Conservation (phyloP, 495 filamentous ascomycete species). For the Neurospora tetrasperma region DNA sequence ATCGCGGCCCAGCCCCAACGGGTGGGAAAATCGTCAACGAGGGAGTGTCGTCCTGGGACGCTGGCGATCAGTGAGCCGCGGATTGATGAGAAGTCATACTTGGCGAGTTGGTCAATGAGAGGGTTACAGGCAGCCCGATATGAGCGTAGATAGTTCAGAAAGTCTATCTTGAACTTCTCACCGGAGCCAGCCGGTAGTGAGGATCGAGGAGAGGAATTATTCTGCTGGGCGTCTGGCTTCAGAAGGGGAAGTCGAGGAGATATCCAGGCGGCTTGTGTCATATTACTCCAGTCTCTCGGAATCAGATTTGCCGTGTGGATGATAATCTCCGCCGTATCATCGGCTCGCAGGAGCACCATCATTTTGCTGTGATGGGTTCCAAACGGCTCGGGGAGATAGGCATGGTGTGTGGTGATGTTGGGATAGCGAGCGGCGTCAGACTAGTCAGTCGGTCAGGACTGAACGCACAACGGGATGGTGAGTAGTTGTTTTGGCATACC, state of each 20-base stretch:
- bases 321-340: slow-evolving; percentile 66
- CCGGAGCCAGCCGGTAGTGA: slow-evolving; percentile 46
- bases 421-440: slow-evolving; percentile 41
- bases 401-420: slow-evolving; percentile 62
- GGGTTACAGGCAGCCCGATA: slow-evolving; percentile 46
- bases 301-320: slow-evolving; percentile 94
- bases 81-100: slow-evolving; percentile 61
- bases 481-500: slow-evolving; percentile 31
- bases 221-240: background rate
- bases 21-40: slow-evolving; percentile 34
- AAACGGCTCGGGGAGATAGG: slow-evolving; percentile 77
- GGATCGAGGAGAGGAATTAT: background rate
- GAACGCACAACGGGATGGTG: background rate
- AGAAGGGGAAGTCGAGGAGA: slow-evolving; percentile 59
- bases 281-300: slow-evolving; percentile 70
- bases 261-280: slow-evolving; percentile 77
- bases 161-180: slow-evolving; percentile 60
- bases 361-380: slow-evolving; percentile 79
- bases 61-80: slow-evolving; percentile 68
- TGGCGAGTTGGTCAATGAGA: slow-evolving; percentile 45
- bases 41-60: slow-evolving; percentile 55
- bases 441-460: background rate
- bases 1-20: slow-evolving; percentile 69
- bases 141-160: slow-evolving; percentile 59
- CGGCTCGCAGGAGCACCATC: slow-evolving; percentile 69